Evolutionary conservation across 2,329 filamentous ascomycete genomes (phyloP).

Genomic region (Aquanectria penicillioides): DNA sequence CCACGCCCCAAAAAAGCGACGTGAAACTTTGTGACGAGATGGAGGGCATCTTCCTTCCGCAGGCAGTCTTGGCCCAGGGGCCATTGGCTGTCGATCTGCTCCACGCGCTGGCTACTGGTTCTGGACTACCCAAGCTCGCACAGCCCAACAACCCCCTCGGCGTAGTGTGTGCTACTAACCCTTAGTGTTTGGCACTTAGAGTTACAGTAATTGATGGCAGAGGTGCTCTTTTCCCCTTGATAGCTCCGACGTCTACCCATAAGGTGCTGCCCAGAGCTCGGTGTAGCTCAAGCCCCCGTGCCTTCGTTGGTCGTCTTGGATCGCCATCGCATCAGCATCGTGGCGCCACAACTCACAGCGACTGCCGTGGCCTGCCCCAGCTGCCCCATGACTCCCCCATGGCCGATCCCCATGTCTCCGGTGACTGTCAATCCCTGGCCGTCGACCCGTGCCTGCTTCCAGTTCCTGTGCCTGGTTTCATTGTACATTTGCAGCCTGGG

Average conservation of each 20-base stretch:
- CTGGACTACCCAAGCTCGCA: no score
- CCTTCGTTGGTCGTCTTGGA: no score
- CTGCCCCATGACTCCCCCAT: constrained; percentile 26
- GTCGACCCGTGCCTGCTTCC: constrained; percentile 21
- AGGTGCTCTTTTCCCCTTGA: neutral
- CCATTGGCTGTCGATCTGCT: constrained; percentile 23
- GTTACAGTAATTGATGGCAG: neutral
- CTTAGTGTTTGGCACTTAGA: constrained; percentile 14
- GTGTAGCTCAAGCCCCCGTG: neutral
- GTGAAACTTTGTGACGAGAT: constrained; percentile 41
- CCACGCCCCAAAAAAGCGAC: constrained; percentile 20
- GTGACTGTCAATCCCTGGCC: constrained; percentile 31
- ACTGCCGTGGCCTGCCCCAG: constrained; percentile 30
- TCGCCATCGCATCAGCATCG: constrained; percentile 40
- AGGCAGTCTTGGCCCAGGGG: constrained; percentile 8
- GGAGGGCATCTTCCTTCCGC: constrained; percentile 28
- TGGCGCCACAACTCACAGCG: constrained; percentile 25
- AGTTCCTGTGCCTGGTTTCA: constrained; percentile 33
- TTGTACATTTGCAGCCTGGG: constrained; percentile 8
- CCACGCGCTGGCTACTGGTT: no score
- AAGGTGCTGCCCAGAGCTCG: constrained; percentile 1
- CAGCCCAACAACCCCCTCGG: neutral
- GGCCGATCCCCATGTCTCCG: constrained; percentile 28
- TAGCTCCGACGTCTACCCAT: neutral
- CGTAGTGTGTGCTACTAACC: no score